Conservation (phyloP, 805 yeast genomes). For the Candida xyloterini region DNA sequence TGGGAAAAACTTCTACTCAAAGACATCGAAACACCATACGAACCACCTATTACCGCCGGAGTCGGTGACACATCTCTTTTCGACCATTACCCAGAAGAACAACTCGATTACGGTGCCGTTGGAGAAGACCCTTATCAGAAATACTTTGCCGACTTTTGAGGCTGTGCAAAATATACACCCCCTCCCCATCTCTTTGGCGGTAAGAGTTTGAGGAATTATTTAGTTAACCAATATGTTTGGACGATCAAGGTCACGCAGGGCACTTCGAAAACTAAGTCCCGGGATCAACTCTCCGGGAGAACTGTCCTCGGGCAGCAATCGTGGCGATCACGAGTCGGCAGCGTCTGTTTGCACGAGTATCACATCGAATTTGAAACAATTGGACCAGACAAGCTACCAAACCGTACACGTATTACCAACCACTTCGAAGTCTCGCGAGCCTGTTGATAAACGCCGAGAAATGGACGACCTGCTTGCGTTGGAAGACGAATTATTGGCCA, state of each 20-base stretch:
- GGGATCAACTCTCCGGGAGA: slow-evolving; percentile 2
- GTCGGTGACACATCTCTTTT: slow-evolving; percentile 61
- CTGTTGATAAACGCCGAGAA: slow-evolving; percentile 1
- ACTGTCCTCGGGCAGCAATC: slow-evolving; percentile 6
- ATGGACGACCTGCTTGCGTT: slow-evolving; percentile 14
- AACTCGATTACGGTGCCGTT: slow-evolving; percentile 73
- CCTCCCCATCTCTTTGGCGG: background rate
- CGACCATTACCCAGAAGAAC: slow-evolving; percentile 78
- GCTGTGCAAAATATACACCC: slow-evolving; percentile 3
- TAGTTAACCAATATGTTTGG: slow-evolving; percentile 4
- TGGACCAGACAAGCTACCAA: slow-evolving; percentile 13
- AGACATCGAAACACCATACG: slow-evolving; percentile 63
- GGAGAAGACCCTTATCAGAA: slow-evolving; percentile 43
- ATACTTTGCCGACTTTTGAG: slow-evolving; percentile 31
- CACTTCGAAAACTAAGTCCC: slow-evolving; percentile 1
- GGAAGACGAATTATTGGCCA: slow-evolving; percentile 13
- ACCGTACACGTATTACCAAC: slow-evolving; percentile 5
- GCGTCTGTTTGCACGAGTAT: slow-evolving; percentile 15
- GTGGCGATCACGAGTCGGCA: slow-evolving; percentile 11
- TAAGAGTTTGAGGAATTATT: background rate
- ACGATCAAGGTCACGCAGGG: slow-evolving; percentile 9
- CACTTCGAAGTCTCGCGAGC: background rate
- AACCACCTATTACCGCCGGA: slow-evolving; percentile 62
- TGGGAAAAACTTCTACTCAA: slow-evolving; percentile 57
- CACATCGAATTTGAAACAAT: slow-evolving; percentile 17